Evolutionary conservation across 2,329 filamentous ascomycete species (phyloP), one percentile per base, ranked within the genome.

Genomic region (Botrytis paeoniae): DNA sequence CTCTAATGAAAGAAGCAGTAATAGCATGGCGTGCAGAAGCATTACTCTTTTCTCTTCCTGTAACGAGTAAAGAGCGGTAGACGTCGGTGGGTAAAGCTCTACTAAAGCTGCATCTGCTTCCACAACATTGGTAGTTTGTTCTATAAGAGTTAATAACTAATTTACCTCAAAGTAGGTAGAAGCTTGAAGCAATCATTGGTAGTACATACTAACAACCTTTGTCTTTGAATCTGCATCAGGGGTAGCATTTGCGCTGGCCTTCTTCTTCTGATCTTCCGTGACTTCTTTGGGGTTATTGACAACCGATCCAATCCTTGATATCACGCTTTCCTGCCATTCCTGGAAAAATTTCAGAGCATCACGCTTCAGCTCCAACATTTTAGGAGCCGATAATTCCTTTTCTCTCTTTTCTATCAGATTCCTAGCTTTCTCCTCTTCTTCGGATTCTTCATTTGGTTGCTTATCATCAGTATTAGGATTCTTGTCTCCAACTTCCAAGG

Each of bases 1-100:
- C 78, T 96, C 91, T 22, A 97, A 83, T 3, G 92, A 94, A 3
- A 97, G 83, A 9, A 95, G 79, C 39, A 96, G 84, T 4, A 97
- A 84, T 0, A 97, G 84, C 59, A 94, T 83, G 0, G 90, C 88
- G 77, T 96, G 91, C 12, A 97, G 83, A 10, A 97, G 85, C 12
- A 94, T 84, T 39, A 87, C 86, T 62, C 91, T 85, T 78, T 90
- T 91, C 69, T 89, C 87, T 65, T 88, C 82, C 0, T 88, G 83
- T 2, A 93, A 82, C 16, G 86, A 84, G 77, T 86, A 87, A 18
- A 96, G 84, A 3, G 86, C 81, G 10, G 89, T 93, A 61, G 87
- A 84, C 43, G 87, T 85, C 0, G 90, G 89, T 25, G 87, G 86
- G 76, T 89, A 91, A 20, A 88, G 81, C 41, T 84, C 81, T 20